phyloP scores from a whole-genome alignment of 2,329 filamentous ascomycete genomes.

The Sarocladium strictum region DNA sequence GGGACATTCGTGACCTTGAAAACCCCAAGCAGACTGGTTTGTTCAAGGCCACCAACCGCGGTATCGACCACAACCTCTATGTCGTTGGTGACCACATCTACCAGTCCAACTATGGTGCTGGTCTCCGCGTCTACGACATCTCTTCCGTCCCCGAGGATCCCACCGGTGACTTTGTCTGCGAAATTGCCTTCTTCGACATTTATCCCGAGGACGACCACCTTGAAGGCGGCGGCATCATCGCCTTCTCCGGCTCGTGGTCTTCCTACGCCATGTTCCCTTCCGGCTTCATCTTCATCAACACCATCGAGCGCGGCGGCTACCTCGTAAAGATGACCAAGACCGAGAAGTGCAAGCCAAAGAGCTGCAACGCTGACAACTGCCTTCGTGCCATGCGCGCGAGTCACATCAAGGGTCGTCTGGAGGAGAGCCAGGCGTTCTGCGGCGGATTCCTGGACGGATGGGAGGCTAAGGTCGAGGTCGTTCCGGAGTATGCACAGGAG shows the following conservation, averaged over 20 bases:
- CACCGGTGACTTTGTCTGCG: slow-evolving; percentile 32
- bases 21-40: slow-evolving; percentile 34
- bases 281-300: slow-evolving; percentile 36
- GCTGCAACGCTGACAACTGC: slow-evolving; percentile 18
- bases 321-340: slow-evolving; percentile 25
- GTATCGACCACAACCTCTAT: slow-evolving; percentile 42
- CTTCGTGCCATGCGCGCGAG: slow-evolving; percentile 16
- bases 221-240: slow-evolving; percentile 27
- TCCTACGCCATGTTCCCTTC: slow-evolving; percentile 37
- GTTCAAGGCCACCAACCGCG: slow-evolving; percentile 28
- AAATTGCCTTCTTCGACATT: slow-evolving; percentile 41
- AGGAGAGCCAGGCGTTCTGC: slow-evolving; percentile 18
- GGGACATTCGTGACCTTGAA: slow-evolving; percentile 37
- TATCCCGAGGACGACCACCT: slow-evolving; percentile 40
- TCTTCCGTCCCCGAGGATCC: slow-evolving; percentile 24
- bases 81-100: slow-evolving; percentile 33
- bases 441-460: slow-evolving; percentile 15
- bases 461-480: slow-evolving; percentile 15
- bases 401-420: slow-evolving; percentile 14
- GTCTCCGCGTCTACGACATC: slow-evolving; percentile 30
- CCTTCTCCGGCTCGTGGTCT: slow-evolving; percentile 36
- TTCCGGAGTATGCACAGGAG: slow-evolving; percentile 15
- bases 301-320: slow-evolving; percentile 36
- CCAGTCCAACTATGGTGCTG: slow-evolving; percentile 41
- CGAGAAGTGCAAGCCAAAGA: slow-evolving; percentile 17